Percentiles rank a stretch among this genome's conserved stretches.
These are phyloP conservation scores for Fraxinus greggii DNA, from an alignment of 305 asterid genomes.

Conservation along the genomic window DNA sequence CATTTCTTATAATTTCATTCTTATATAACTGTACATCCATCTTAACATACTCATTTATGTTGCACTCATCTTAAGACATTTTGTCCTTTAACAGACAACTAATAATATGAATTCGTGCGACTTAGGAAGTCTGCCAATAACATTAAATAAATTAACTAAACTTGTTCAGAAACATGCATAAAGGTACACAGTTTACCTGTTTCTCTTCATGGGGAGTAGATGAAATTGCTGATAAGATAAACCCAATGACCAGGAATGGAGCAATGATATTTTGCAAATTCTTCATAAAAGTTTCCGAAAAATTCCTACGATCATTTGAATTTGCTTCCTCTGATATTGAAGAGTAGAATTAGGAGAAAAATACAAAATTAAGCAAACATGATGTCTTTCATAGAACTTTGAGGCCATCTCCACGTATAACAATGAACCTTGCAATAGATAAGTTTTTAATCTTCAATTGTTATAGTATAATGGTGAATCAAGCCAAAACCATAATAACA, in stretches of 20 bases:
- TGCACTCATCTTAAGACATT: background rate
- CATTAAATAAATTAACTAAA: constrained; percentile 12
- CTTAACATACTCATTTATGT: background rate
- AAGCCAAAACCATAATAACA: constrained; percentile 14
- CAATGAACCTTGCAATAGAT: background rate
- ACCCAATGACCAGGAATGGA: constrained; percentile 45
- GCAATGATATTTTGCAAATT: constrained; percentile 38
- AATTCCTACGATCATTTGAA: constrained; percentile 39
- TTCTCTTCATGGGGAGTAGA: constrained; percentile 49
- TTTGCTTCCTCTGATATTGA: constrained; percentile 61
- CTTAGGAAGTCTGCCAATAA: background rate
- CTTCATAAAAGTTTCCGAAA: constrained; percentile 29
- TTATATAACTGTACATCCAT: background rate
- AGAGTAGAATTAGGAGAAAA: constrained; percentile 15
- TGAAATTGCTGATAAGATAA: constrained; percentile 40
- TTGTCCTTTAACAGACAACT: background rate
- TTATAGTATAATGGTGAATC: background rate
- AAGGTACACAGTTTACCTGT: constrained; percentile 44
- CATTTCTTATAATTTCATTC: background rate
- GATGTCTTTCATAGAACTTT: background rate
- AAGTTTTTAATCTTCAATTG: constrained; percentile 1
- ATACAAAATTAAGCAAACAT: background rate
- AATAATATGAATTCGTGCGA: background rate
- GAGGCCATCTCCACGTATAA: background rate
- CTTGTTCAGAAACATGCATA: constrained; percentile 4